Evolutionary conservation across 108 stramenopile species (phyloP).

Genomic region (Nitzschia sp.): DNA sequence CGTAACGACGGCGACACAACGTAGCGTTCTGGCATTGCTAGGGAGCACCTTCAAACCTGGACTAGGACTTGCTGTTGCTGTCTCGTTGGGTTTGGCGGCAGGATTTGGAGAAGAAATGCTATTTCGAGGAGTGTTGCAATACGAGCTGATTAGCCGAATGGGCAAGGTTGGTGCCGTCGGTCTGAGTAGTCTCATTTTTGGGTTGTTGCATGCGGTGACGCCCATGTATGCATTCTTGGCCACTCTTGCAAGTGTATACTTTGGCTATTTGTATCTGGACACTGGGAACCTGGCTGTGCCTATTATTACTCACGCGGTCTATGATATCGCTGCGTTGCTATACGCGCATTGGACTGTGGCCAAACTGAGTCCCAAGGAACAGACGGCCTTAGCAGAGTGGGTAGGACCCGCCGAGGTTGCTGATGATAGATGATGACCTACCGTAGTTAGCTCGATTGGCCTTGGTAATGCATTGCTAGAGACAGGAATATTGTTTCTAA

Average conservation of each 20-base stretch:
- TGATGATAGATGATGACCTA: no score
- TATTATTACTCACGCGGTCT: conserved; percentile 79
- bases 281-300: conserved; percentile 75
- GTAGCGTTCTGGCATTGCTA: conserved; percentile 69
- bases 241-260: conserved; percentile 73
- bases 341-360: conserved; percentile 72
- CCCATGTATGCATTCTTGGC: conserved; percentile 81
- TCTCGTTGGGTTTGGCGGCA: conserved; percentile 71
- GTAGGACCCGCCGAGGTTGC: not conserved
- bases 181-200: conserved; percentile 72
- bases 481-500: no score
- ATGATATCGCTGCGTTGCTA: conserved; percentile 79
- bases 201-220: conserved; percentile 83
- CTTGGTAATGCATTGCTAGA: no score
- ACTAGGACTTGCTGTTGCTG: conserved; percentile 29
- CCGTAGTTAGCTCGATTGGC: no score
- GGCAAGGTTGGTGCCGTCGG: conserved; percentile 44
- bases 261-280: conserved; percentile 71
- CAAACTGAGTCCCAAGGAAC: conserved; percentile 16
- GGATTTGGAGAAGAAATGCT: conserved; percentile 89
- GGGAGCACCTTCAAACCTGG: conserved; percentile 51
- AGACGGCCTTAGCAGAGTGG: conserved; percentile 15
- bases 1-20: conserved; percentile 73
- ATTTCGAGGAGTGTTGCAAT: conserved; percentile 84
- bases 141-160: conserved; percentile 34